Conservation (phyloP, 352 stramenopile genomes). For the Pythium brassicae region DNA sequence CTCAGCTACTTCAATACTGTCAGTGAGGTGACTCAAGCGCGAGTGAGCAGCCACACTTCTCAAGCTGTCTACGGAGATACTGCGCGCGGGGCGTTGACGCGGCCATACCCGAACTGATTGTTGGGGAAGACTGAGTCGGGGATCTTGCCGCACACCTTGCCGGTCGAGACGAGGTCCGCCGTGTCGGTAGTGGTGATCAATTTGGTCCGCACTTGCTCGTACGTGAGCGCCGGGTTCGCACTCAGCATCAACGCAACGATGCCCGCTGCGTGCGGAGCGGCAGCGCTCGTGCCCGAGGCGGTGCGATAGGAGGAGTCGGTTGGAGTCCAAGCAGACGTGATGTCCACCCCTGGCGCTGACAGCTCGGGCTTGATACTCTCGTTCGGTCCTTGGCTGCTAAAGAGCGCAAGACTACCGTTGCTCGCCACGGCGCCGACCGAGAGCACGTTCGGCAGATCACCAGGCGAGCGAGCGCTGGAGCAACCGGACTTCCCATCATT, state of each 20-base stretch:
- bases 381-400: constrained; percentile 19
- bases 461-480: constrained; percentile 8
- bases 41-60: background rate
- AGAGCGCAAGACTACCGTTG: constrained; percentile 18
- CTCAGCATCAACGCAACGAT: constrained; percentile 22
- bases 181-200: constrained; percentile 8
- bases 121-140: constrained; percentile 29
- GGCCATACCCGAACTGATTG: constrained; percentile 23
- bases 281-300: constrained; percentile 22
- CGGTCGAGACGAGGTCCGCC: constrained; percentile 2
- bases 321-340: constrained; percentile 10
- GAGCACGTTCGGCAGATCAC: constrained; percentile 14
- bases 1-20: too few relatives aligned
- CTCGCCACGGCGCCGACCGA: constrained; percentile 13
- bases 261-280: constrained; percentile 25
- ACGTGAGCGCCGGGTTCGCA: constrained; percentile 15
- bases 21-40: too few relatives aligned
- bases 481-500: constrained; percentile 13
- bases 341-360: constrained; percentile 14
- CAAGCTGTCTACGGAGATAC: background rate
- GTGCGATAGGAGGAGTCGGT: constrained; percentile 10
- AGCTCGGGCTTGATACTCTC: constrained; percentile 19
- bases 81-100: background rate
- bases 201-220: constrained; percentile 13
- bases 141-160: constrained; percentile 21